Base-by-base conservation (phyloP, 345 rosid genomes). In the Brassica rapa region DNA sequence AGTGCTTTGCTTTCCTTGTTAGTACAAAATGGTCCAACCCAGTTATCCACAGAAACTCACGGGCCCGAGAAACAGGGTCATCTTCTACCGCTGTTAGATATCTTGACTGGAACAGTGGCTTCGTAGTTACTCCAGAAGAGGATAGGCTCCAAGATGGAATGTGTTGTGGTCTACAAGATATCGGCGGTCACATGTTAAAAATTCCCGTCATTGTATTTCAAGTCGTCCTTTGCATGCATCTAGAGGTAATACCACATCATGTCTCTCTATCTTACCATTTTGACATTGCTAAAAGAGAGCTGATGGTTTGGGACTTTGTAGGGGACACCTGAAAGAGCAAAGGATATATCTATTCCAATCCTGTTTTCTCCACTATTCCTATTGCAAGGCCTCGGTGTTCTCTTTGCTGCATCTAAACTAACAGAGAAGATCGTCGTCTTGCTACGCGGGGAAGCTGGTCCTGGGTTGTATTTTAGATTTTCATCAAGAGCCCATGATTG, bases 11-110 rank as follows among this genome's bases (percentile, higher is more conserved):
- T 57, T 95, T 89, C 83, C 92, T 95, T 71, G 98, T 95, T 75
- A 91, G 98, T 83, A 90, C 98, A 61, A 95, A 84, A 85, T 93
- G 99, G 99, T 93, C 98, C 5, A 95, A 95, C 86, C 97, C 98
- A 68, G 85, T 83, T 64, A 95, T 95, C 77, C 99, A 95, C 77
- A 88, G 88, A 87, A 86, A 80, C 76, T 76, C 86, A 68, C 80
- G 66, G 6, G 69, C 86, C 55, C 86, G 90, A 77, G 94, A 88
- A 57, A 84, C 86, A n/a, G 74, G 86, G 81, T 86, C 97, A 27
- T 90, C 98, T 67, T 89, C 93, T 24, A 67, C 86, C 61, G 57
- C 87, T 65, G 24, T 75, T 23, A 81, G 83, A 78, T 91, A 91
- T 86, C 97, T 90, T 83, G 98, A 93, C 84, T 91, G 98, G 98